A percentile compares a stretch with the other conserved stretches of the same genome.
Conservation (phyloP, 2,329 filamentous ascomycete species). For the Aquanectria penicillioides region DNA sequence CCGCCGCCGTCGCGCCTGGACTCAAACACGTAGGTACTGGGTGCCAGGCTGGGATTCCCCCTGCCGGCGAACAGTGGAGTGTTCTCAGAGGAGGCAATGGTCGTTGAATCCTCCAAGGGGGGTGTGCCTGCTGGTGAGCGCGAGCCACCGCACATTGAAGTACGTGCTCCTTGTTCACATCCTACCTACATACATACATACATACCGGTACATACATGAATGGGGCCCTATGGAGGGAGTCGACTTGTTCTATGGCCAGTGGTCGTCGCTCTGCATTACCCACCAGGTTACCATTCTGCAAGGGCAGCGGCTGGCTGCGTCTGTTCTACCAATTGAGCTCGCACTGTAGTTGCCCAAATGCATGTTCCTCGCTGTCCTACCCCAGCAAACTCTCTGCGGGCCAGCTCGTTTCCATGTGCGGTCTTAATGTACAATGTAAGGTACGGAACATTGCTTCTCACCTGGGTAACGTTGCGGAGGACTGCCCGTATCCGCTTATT, state of each 20-base stretch:
- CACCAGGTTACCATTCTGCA: conserved; percentile 34
- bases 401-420: no score
- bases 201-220: no score
- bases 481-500: conserved; percentile 20
- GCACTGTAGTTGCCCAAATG: conserved; percentile 21
- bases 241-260: neutral
- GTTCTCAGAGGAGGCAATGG: no score
- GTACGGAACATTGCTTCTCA: neutral
- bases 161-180: no score
- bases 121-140: neutral
- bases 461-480: conserved; percentile 5
- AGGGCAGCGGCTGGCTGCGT: conserved; percentile 42
- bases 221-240: no score
- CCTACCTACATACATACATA: no score
- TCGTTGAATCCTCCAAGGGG: no score
- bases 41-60: neutral
- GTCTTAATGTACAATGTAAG: neutral
- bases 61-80: neutral
- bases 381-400: no score
- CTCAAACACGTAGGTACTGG: no score
- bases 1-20: conserved; percentile 8
- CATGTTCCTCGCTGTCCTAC: conserved; percentile 4
- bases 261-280: conserved; percentile 19
- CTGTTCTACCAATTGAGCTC: conserved; percentile 37
- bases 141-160: no score